phyloP scores from a whole-genome alignment of 1,139 yeast genomes.

The Pichia sp. region DNA sequence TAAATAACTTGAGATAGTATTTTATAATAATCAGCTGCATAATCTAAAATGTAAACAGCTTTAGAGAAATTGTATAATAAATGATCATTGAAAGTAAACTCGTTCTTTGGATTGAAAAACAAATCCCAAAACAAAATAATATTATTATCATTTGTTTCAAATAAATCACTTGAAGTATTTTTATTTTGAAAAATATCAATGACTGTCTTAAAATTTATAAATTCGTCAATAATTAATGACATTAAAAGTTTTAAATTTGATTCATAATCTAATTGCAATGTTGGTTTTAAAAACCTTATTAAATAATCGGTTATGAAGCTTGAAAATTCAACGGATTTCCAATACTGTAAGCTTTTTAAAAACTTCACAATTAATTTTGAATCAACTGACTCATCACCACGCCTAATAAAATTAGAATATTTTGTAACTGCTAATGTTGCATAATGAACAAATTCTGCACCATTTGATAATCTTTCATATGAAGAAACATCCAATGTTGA shows the following conservation, averaged over 20 bases:
- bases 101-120: slow-evolving; percentile 5
- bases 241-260: slow-evolving; percentile 22
- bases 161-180: not conserved
- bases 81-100: not conserved
- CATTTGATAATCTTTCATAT: slow-evolving; percentile 24
- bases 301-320: slow-evolving; percentile 25
- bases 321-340: slow-evolving; percentile 30
- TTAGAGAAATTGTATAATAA: slow-evolving; percentile 2
- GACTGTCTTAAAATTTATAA: slow-evolving; percentile 31
- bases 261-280: slow-evolving; percentile 29
- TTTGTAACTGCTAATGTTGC: slow-evolving; percentile 22
- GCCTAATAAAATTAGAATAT: slow-evolving; percentile 23
- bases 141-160: slow-evolving; percentile 2
- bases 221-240: slow-evolving; percentile 32
- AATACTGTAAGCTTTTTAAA: slow-evolving; percentile 23
- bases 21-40: slow-evolving; percentile 8
- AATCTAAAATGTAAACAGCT: slow-evolving; percentile 1
- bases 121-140: slow-evolving; percentile 10
- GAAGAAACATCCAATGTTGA: slow-evolving; percentile 22
- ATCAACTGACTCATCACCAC: slow-evolving; percentile 21
- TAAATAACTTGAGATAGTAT: slow-evolving; percentile 9
- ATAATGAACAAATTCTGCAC: slow-evolving; percentile 28
- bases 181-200: slow-evolving; percentile 28
- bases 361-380: slow-evolving; percentile 17
- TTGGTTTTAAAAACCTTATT: slow-evolving; percentile 24